Percentiles rank a stretch among this genome's conserved stretches.
These are phyloP conservation scores for Fusarium pilosicola DNA, from an alignment of 2,329 filamentous ascomycete genomes.

Conservation along the genomic window DNA sequence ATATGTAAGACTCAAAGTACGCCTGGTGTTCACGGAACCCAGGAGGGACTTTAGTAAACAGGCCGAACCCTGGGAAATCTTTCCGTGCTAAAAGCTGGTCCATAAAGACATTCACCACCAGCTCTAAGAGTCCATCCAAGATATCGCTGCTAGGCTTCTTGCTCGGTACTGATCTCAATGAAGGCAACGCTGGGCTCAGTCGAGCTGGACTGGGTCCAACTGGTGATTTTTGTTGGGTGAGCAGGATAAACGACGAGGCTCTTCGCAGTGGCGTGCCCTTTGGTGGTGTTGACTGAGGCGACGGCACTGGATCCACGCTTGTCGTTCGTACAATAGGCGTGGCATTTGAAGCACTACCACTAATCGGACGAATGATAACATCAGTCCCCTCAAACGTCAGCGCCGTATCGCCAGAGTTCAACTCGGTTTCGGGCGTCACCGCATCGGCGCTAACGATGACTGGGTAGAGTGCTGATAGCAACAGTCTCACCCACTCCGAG, in stretches of 20 bases:
- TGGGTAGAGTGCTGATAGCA: conserved; percentile 85
- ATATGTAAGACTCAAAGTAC: conserved; percentile 91
- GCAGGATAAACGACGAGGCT: conserved; percentile 89
- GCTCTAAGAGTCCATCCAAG: conserved; percentile 79
- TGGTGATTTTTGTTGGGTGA: conserved; percentile 75
- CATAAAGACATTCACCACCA: conserved; percentile 82
- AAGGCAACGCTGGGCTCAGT: conserved; percentile 58
- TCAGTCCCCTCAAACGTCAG: conserved; percentile 88
- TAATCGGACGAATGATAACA: conserved; percentile 82
- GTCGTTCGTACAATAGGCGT: conserved; percentile 80
- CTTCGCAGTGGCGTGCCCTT: conserved; percentile 74
- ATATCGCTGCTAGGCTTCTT: conserved; percentile 73
- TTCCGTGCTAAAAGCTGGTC: conserved; percentile 88
- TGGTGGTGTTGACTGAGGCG: conserved; percentile 57
- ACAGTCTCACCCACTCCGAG: conserved; percentile 82
- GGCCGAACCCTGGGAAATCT: conserved; percentile 87
- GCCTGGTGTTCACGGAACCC: conserved; percentile 95
- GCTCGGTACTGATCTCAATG: conserved; percentile 57
- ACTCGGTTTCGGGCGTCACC: conserved; percentile 83
- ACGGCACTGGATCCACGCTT: conserved; percentile 62
- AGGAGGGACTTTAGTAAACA: conserved; percentile 89
- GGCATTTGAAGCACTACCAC: conserved; percentile 61
- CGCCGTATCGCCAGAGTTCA: conserved; percentile 83
- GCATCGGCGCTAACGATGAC: conserved; percentile 87
- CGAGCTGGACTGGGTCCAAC: conserved; percentile 68